Evolutionary conservation across 306 rosid species (phyloP), one percentile per base, ranked within the genome.

Genomic region (Potentilla sterilis): DNA sequence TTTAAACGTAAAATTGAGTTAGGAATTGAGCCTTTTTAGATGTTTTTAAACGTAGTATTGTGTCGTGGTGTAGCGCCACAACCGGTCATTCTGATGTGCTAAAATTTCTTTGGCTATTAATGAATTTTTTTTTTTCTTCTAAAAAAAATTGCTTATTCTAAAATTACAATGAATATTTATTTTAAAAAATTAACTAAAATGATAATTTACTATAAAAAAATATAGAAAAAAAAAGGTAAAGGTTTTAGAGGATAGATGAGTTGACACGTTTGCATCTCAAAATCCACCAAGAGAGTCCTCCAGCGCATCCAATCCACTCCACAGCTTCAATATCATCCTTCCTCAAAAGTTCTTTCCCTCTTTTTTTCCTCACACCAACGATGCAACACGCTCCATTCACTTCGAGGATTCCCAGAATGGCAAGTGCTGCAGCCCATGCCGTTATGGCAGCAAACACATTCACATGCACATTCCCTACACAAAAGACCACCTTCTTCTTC

Each of bases 391-490:
- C 48, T 44, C 13, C 7, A 1, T 15, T 48, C 7, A 48, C 61
- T 55, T 55, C 4, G 28, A 21, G 11, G 28, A 19, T 19, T n/a
- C 6, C 32, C 12, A 21, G 57, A 34, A 88, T 90, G 98, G 92
- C 87, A 59, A 81, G 15, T 57, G 61, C 79, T 81, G 81, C 94
- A 51, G 89, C 91, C 24, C 97, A 87, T 76, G 89, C 96, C 66
- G 80, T 87, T 72, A 41, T 91, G 55, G 86, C 90, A n/a, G 86
- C 94, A 48, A 90, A 85, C 82, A 71, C 89, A 18, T 91, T 82
- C 67, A 72, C 88, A 14, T 87, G 81, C 78, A 54, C 84, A 41
- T 85, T 85, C 75, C 82, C 92, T 57, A 11, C 70, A 9, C 86
- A 78, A 54, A 81, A 79, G 42, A 57, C 58, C 49, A 34, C 54